Evolutionary conservation across 768 basidiomycete genomes (phyloP).

Genomic region (Sporobolomyces roseus): DNA sequence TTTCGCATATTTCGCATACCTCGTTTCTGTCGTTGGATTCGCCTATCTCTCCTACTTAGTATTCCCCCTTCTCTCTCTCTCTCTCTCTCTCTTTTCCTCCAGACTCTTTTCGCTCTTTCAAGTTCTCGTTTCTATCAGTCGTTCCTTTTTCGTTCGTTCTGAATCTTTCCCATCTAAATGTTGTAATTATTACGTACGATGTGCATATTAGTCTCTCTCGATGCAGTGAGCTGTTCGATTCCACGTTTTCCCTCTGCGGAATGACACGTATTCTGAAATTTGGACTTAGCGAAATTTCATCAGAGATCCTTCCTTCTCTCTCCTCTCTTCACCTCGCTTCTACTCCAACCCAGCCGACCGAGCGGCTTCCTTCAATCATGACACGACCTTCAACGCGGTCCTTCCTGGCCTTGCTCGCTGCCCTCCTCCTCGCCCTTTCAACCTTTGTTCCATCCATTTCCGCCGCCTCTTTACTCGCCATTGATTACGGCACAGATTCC

Average conservation of each 20-base stretch:
- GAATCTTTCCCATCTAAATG: not conserved
- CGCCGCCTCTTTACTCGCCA: slow-evolving; percentile 66
- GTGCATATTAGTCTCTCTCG: too few relatives aligned
- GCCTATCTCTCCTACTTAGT: not conserved
- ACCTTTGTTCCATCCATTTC: not conserved
- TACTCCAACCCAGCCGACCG: not conserved
- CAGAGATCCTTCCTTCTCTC: too few relatives aligned
- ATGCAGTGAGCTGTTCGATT: too few relatives aligned
- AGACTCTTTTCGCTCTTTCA: too few relatives aligned
- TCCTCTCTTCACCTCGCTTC: not conserved
- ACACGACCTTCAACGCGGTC: not conserved
- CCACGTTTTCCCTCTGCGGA: too few relatives aligned
- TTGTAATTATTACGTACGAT: slow-evolving; percentile 1
- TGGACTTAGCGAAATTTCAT: too few relatives aligned
- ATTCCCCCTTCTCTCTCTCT: not conserved
- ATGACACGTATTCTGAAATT: too few relatives aligned
- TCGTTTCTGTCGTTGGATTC: not conserved
- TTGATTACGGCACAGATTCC: slow-evolving; percentile 97
- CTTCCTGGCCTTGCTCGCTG: slow-evolving; percentile 1
- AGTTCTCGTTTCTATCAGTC: not conserved
- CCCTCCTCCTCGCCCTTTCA: slow-evolving; percentile 10
- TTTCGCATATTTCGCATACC: not conserved
- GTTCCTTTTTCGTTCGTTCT: not conserved
- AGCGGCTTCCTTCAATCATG: not conserved
- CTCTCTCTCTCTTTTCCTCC: too few relatives aligned